Evolutionary conservation across 108 stramenopile genomes (phyloP), one percentile per base, ranked within the genome.

Genomic region (Nitzschia palea): DNA sequence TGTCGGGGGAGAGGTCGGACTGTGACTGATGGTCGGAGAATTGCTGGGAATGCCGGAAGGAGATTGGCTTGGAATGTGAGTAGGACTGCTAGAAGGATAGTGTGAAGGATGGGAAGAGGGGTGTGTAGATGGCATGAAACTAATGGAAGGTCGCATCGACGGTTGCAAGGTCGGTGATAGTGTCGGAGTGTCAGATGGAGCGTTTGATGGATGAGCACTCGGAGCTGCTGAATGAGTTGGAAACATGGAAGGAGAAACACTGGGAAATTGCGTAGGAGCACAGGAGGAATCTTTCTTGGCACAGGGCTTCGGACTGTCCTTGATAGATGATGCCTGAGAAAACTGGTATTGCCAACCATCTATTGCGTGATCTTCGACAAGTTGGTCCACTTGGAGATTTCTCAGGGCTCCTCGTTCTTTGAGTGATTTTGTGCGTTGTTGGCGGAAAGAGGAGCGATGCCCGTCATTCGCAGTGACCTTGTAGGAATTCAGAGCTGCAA

Each of bases 1-100:
- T 60, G 55, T 58, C 31, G 56, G 74, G 18, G 9, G 73, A 45
- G 28, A 25, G 35, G 68, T 66, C 59, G 77, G 77, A 71, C 43
- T 53, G 51, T n/a, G 62, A 50, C 37, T 68, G 28, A 57, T 76
- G 23, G 57, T 51, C 8, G 47, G 33, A 27, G 40, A 30, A 0
- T n/a, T 31, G 27, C 18, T 52, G 27, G 68, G 47, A 22, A 25
- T 18, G 0, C 26, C 18, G 34, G 68, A 60, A 20, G 68, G 58
- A 0, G 27, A n/a, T 20, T 18, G 45, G 1, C 47, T 27, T 30
- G 44, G 62, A 0, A 44, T 14, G 34, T 36, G 8, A 4, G 68
- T 47, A 2, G 69, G 69, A n/a, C 18, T 14, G 17, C 2, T 28
- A 3, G 67, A 37, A 4, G 67, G 74, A 51, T 14, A n/a, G n/a